Evolutionary conservation across 805 yeast species (phyloP).

Genomic region (Ogataea wickerhamii): DNA sequence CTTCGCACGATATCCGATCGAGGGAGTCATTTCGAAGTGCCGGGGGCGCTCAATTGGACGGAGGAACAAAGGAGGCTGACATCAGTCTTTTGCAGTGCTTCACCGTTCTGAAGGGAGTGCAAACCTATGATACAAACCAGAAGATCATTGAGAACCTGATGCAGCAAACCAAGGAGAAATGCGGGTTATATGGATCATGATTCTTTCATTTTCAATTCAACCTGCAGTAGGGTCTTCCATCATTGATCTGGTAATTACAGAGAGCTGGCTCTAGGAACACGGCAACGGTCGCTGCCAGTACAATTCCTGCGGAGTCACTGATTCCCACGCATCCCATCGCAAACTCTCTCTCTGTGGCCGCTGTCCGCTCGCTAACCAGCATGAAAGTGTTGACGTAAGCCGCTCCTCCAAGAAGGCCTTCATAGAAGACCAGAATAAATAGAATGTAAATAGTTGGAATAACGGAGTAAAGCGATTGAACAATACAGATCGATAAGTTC

Average conservation of each 20-base stretch:
- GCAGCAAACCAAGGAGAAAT: slow-evolving; percentile 26
- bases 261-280: slow-evolving; percentile 69
- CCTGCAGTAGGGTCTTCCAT: slow-evolving; percentile 81
- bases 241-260: slow-evolving; percentile 64
- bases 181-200: slow-evolving; percentile 11
- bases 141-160: slow-evolving; percentile 53
- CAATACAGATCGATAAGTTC: slow-evolving; percentile 55
- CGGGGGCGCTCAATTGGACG: not conserved
- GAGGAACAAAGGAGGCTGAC: slow-evolving; percentile 10
- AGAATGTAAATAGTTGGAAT: slow-evolving; percentile 61
- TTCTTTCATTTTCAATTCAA: slow-evolving; percentile 28
- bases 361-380: slow-evolving; percentile 60
- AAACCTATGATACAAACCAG: slow-evolving; percentile 54
- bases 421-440: slow-evolving; percentile 69
- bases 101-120: slow-evolving; percentile 51
- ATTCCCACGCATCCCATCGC: slow-evolving; percentile 81
- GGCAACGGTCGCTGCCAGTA: slow-evolving; percentile 74
- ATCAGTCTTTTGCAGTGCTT: slow-evolving; percentile 53
- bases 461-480: slow-evolving; percentile 60
- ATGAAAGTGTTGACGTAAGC: slow-evolving; percentile 87
- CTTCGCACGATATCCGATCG: slow-evolving; percentile 1
- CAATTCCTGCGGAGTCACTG: slow-evolving; percentile 82
- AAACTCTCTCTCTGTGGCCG: slow-evolving; percentile 59
- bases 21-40: not conserved
- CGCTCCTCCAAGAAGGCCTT: slow-evolving; percentile 87